These are phyloP conservation scores for Mortierella sp. DNA, from an alignment of 371 early-diverging fungal genomes.

Conservation along the genomic window DNA sequence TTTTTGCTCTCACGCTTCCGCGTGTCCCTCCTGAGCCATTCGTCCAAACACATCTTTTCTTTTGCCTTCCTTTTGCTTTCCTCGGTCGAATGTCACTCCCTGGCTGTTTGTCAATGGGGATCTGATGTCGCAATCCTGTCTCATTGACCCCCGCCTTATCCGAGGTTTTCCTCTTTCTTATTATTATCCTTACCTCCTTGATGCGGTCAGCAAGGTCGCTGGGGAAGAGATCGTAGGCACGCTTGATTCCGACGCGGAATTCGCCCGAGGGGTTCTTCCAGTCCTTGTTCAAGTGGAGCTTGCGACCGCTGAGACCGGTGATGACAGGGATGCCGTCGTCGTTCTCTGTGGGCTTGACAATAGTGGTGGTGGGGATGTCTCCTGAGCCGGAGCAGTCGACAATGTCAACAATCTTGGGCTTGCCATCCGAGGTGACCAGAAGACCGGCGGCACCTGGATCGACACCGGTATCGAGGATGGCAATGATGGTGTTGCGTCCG, in stretches of 20 bases:
- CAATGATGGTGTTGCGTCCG: conserved; percentile 91
- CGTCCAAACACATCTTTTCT: background rate
- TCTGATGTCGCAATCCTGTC: background rate
- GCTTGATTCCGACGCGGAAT: conserved; percentile 89
- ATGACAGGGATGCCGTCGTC: conserved; percentile 65
- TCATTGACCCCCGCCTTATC: background rate
- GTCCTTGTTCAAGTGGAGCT: conserved; percentile 74
- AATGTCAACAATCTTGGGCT: conserved; percentile 91
- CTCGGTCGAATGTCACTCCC: background rate
- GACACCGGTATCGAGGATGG: conserved; percentile 94
- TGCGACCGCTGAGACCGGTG: conserved; percentile 83
- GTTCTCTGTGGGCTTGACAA: conserved; percentile 68
- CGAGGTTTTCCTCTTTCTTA: background rate
- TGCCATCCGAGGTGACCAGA: conserved; percentile 88
- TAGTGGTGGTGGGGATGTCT: conserved; percentile 76
- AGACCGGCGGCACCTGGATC: conserved; percentile 93
- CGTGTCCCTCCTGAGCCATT: background rate
- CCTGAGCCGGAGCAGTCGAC: conserved; percentile 95
- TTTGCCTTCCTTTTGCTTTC: background rate
- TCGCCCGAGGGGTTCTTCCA: conserved; percentile 87
- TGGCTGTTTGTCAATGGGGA: background rate
- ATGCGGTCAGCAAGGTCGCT: conserved; percentile 67
- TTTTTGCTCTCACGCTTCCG: conserved; percentile 1
- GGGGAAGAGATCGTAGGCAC: conserved; percentile 85
- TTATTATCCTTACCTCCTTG: conserved; percentile 62